Percentiles rank a stretch among this genome's conserved stretches.
Evolutionary conservation across 1,284 basidiomycete genomes (phyloP).

Genomic region (Tilletia caries): DNA sequence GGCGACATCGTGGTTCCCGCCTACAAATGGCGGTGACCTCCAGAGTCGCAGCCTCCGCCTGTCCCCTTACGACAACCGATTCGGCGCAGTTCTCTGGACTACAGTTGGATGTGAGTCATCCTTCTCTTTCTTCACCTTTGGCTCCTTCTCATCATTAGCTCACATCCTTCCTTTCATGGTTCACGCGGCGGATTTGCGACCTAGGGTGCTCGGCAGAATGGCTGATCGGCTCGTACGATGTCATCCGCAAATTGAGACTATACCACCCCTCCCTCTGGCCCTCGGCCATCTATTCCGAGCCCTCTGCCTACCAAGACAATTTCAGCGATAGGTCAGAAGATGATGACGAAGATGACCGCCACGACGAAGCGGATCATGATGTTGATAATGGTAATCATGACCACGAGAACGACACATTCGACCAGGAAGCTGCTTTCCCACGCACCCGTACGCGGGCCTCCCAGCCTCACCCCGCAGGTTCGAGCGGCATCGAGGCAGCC

Average conservation of each 20-base stretch:
- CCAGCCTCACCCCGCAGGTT: neutral
- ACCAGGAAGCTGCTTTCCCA: conserved; percentile 6
- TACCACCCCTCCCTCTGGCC: conserved; percentile 10
- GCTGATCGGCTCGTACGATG: conserved; percentile 8
- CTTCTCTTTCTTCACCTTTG: too few species aligned
- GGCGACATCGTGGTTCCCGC: neutral
- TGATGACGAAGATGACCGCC: neutral
- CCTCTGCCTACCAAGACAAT: neutral
- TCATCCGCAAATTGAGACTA: neutral
- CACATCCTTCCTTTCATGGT: neutral
- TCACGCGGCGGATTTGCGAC: neutral
- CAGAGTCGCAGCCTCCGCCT: neutral
- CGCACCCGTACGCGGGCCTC: neutral
- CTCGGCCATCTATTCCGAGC: neutral
- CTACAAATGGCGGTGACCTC: neutral
- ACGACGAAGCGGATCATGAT: neutral
- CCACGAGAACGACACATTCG: neutral
- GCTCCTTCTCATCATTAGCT: neutral
- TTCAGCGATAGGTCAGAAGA: neutral
- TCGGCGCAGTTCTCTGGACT: conserved; percentile 10
- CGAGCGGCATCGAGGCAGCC: conserved; percentile 6
- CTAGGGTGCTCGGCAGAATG: conserved; percentile 5
- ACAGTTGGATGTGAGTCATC: conserved; percentile 7
- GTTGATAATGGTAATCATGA: neutral
- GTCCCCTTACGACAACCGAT: conserved; percentile 2